phyloP scores from a whole-genome alignment of 768 basidiomycete genomes.

The Trametes sanguinea region DNA sequence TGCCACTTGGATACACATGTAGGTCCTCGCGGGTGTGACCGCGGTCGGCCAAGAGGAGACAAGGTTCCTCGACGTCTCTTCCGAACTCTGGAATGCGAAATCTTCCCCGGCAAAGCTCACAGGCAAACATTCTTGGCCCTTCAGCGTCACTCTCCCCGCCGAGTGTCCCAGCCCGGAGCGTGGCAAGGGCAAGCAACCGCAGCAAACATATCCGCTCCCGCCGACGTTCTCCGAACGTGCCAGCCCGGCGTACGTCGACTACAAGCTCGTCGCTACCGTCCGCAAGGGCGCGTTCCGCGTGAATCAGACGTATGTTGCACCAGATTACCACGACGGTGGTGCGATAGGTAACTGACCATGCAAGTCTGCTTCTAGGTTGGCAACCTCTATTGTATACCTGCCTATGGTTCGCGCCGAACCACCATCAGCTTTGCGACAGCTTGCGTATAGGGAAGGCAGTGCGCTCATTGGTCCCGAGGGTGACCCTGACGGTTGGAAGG shows the following conservation, averaged over 20 bases:
- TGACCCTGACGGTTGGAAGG: conserved; percentile 45
- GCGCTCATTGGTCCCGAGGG: conserved; percentile 40
- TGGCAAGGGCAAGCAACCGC: conserved; percentile 35
- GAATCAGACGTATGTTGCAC: conserved; percentile 49
- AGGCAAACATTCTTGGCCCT: conserved; percentile 52
- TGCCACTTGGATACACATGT: not conserved
- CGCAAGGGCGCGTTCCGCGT: conserved; percentile 50
- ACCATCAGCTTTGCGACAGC: conserved; percentile 39
- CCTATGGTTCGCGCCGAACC: conserved; percentile 37
- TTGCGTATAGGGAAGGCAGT: conserved; percentile 38
- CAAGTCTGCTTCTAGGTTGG: conserved; percentile 19
- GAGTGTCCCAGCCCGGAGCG: conserved; percentile 42
- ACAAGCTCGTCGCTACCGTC: conserved; percentile 51
- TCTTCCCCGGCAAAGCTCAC: conserved; percentile 36
- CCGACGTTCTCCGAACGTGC: conserved; percentile 58
- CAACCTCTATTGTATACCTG: conserved; percentile 36
- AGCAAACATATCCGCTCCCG: conserved; percentile 45
- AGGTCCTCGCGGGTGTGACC: conserved; percentile 53
- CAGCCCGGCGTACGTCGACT: conserved; percentile 58
- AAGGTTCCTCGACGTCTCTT: conserved; percentile 45
- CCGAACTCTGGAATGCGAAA: conserved; percentile 45
- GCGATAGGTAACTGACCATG: not conserved
- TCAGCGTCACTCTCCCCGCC: conserved; percentile 47
- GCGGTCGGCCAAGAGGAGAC: conserved; percentile 58
- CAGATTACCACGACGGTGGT: not conserved